phyloP scores from a whole-genome alignment of 2,329 filamentous ascomycete genomes.

The Claviceps capensis region DNA sequence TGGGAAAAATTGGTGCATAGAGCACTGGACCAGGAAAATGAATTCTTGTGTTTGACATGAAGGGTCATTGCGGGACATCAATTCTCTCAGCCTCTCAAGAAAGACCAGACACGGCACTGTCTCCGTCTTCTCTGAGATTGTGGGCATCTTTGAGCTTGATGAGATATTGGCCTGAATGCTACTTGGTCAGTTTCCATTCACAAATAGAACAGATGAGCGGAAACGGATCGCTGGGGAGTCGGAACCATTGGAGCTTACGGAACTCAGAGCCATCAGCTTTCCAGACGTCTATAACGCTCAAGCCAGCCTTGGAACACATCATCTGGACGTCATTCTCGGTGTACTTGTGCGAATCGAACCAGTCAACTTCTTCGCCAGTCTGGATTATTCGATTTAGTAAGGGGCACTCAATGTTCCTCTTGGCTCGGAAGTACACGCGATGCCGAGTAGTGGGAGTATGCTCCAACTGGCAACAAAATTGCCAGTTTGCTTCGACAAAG shows the following conservation, averaged over 20 bases:
- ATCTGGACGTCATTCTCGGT: slow-evolving; percentile 20
- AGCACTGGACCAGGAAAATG: slow-evolving; percentile 18
- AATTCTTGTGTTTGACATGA: slow-evolving; percentile 26
- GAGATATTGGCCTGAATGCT: slow-evolving; percentile 22
- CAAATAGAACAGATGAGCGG: neutral
- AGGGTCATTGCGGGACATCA: neutral
- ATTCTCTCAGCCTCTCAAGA: neutral
- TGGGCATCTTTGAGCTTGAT: slow-evolving; percentile 17
- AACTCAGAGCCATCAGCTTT: slow-evolving; percentile 25
- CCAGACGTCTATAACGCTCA: slow-evolving; percentile 23
- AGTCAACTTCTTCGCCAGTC: slow-evolving; percentile 24
- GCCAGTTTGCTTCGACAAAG: slow-evolving; percentile 25
- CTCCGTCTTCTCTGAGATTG: slow-evolving; percentile 20
- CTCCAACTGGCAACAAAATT: slow-evolving; percentile 23
- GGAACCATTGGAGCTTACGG: slow-evolving; percentile 15
- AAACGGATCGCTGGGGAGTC: neutral
- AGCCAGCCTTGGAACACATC: slow-evolving; percentile 26
- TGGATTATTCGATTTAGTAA: slow-evolving; percentile 14
- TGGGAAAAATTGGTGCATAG: slow-evolving; percentile 25
- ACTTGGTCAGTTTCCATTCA: slow-evolving; percentile 8
- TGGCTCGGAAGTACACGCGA: slow-evolving; percentile 25
- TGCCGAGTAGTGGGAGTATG: slow-evolving; percentile 23
- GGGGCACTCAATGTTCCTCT: slow-evolving; percentile 17
- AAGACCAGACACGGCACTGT: slow-evolving; percentile 23
- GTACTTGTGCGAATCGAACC: slow-evolving; percentile 31